A percentile compares a stretch with the other conserved stretches of the same genome.
phyloP scores from a whole-genome alignment of 2,329 filamentous ascomycete genomes.

The Aschersonia sp. region DNA sequence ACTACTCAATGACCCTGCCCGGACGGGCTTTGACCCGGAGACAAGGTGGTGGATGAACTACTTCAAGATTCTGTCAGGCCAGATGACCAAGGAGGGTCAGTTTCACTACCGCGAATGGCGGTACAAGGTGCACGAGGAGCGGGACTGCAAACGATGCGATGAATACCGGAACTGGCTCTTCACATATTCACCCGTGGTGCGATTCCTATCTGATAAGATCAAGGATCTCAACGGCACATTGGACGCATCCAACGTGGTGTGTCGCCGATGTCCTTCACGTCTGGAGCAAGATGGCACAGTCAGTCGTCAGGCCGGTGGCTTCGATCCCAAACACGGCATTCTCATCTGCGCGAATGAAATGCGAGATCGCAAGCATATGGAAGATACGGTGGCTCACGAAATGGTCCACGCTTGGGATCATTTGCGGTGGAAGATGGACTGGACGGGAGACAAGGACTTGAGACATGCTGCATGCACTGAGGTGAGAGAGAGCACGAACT shows the following conservation, averaged over 20 bases:
- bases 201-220: slow-evolving; percentile 76
- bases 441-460: slow-evolving; percentile 54
- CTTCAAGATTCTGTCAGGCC: slow-evolving; percentile 67
- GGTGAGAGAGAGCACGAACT: slow-evolving; percentile 30
- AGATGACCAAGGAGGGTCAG: slow-evolving; percentile 52
- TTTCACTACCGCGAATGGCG: slow-evolving; percentile 66
- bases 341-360: slow-evolving; percentile 88
- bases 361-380: slow-evolving; percentile 62
- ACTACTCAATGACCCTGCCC: slow-evolving; percentile 42
- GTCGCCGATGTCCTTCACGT: slow-evolving; percentile 57
- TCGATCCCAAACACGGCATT: slow-evolving; percentile 76
- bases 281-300: slow-evolving; percentile 43
- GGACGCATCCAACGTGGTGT: slow-evolving; percentile 62
- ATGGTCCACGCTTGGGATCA: slow-evolving; percentile 98
- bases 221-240: slow-evolving; percentile 64
- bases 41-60: slow-evolving; percentile 64
- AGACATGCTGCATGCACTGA: slow-evolving; percentile 90
- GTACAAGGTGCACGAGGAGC: slow-evolving; percentile 60
- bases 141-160: slow-evolving; percentile 72
- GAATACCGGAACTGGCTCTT: slow-evolving; percentile 72
- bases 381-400: slow-evolving; percentile 91
- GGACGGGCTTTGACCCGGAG: slow-evolving; percentile 49
- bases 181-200: slow-evolving; percentile 69
- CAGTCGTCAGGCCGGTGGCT: slow-evolving; percentile 62
- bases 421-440: slow-evolving; percentile 80